Percentiles rank a stretch among this genome's conserved stretches.
phyloP scores from a whole-genome alignment of 2,329 filamentous ascomycete species.

The Ophiostoma piceae region DNA sequence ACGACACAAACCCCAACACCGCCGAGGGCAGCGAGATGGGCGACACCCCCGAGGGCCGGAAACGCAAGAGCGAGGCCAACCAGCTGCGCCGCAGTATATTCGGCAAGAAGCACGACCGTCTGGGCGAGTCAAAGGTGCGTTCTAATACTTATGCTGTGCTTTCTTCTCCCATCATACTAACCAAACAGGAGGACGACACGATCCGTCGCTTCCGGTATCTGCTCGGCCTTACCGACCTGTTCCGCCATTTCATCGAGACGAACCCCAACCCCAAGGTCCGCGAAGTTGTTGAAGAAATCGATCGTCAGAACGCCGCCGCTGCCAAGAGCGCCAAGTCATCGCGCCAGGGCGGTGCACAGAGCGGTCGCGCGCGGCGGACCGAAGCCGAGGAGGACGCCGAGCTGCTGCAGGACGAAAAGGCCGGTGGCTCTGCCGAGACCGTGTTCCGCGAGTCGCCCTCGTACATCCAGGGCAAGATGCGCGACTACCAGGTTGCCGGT shows the following conservation, averaged over 20 bases:
- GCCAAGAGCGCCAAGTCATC: constrained; percentile 66
- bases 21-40: constrained; percentile 81
- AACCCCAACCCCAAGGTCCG: constrained; percentile 94
- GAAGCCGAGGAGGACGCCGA: constrained; percentile 98
- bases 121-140: constrained; percentile 90
- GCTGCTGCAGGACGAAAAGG: constrained; percentile 77
- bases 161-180: neutral
- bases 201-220: constrained; percentile 92
- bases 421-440: constrained; percentile 76
- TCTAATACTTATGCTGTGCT: too few relatives aligned
- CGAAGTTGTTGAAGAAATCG: constrained; percentile 89
- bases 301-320: constrained; percentile 79
- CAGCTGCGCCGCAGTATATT: constrained; percentile 88
- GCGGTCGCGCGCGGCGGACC: constrained; percentile 75
- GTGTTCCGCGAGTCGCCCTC: constrained; percentile 89
- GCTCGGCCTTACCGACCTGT: constrained; percentile 88
- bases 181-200: constrained; percentile 77
- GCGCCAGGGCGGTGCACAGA: constrained; percentile 78
- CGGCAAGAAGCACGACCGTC: constrained; percentile 85
- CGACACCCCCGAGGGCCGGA: constrained; percentile 73
- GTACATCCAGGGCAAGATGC: constrained; percentile 85
- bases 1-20: constrained; percentile 63
- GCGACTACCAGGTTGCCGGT: constrained; percentile 93
- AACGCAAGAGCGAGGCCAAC: constrained; percentile 78
- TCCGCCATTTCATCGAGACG: constrained; percentile 97